Percentiles rank a stretch among this genome's conserved stretches.
Conservation (phyloP, 2,329 filamentous ascomycete genomes). For the Neofusicoccum laricinum region DNA sequence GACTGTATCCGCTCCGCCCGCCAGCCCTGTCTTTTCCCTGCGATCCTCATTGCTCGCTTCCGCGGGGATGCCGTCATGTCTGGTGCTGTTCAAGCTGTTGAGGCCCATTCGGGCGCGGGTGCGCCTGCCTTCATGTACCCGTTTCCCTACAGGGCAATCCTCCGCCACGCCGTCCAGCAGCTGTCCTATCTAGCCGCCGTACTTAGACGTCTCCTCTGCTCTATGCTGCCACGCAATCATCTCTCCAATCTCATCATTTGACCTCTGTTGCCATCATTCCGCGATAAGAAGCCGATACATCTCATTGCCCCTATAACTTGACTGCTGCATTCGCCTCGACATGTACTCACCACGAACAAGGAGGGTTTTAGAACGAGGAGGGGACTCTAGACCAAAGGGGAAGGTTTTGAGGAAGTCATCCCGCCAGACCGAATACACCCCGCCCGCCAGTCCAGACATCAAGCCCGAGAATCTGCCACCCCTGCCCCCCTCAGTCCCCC, state of each 20-base stretch:
- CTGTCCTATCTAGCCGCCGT: not conserved
- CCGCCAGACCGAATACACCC: slow-evolving; percentile 12
- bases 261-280: not conserved
- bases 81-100: not conserved
- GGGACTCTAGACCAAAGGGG: slow-evolving; percentile 10
- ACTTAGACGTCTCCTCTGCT: slow-evolving; percentile 16
- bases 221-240: slow-evolving; percentile 37
- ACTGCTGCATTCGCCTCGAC: not conserved
- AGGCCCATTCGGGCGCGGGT: not conserved
- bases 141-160: slow-evolving; percentile 2
- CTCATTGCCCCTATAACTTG: slow-evolving; percentile 11
- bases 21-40: slow-evolving; percentile 2
- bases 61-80: slow-evolving; percentile 3
- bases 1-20: not conserved
- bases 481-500: not conserved
- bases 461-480: slow-evolving; percentile 12
- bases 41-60: slow-evolving; percentile 12
- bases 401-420: slow-evolving; percentile 10
- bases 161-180: not conserved
- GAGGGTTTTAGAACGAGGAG: slow-evolving; percentile 11
- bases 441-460: slow-evolving; percentile 13
- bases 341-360: slow-evolving; percentile 16
- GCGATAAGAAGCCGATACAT: slow-evolving; percentile 16
- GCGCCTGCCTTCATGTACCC: slow-evolving; percentile 5
- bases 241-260: not conserved